phyloP scores from a whole-genome alignment of 345 rosid species.

The Linum tenue region DNA sequence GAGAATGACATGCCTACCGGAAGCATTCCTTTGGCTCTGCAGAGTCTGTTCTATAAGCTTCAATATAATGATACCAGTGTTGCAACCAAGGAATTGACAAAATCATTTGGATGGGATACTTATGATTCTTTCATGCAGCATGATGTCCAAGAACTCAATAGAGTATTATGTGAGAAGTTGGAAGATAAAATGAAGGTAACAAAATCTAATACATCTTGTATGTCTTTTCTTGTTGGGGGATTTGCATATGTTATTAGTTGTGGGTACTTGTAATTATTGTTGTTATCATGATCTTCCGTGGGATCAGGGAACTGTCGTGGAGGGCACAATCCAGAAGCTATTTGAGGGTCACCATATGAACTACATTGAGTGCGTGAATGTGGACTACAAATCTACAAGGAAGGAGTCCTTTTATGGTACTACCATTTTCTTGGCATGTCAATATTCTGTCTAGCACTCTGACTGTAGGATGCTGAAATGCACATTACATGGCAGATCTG shows the following conservation, averaged over 20 bases:
- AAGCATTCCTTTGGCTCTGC: conserved; percentile 94
- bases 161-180: conserved; percentile 89
- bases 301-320: conserved; percentile 86
- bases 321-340: conserved; percentile 88
- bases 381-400: conserved; percentile 85
- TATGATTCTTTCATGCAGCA: conserved; percentile 98
- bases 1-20: conserved; percentile 86
- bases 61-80: conserved; percentile 89
- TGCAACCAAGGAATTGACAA: conserved; percentile 90
- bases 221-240: background rate
- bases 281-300: conserved; percentile 6
- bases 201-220: no score
- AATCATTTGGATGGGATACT: conserved; percentile 97
- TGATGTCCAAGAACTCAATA: conserved; percentile 95
- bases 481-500: conserved; percentile 46
- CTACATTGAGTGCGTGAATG: conserved; percentile 89
- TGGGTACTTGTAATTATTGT: background rate
- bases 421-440: background rate
- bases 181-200: conserved; percentile 96
- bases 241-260: background rate
- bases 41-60: conserved; percentile 95
- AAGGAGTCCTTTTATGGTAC: conserved; percentile 96
- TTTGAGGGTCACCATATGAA: conserved; percentile 98
- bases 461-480: background rate
- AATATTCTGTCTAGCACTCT: background rate